Base-by-base conservation (phyloP, 345 rosid genomes). In the Citrus unshiu region DNA sequence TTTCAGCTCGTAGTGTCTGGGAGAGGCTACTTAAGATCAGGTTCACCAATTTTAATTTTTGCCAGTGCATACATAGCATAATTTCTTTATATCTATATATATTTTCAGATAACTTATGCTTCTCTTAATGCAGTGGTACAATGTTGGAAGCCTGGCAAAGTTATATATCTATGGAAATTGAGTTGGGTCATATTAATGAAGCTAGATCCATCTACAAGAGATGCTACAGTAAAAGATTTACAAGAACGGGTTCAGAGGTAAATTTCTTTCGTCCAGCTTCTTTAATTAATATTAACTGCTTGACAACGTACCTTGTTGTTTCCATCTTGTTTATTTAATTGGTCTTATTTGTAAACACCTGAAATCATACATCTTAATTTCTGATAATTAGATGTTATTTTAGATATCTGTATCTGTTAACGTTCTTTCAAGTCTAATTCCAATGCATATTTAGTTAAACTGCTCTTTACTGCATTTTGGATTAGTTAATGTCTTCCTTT, bases 81-180 rank as follows among this genome's bases (percentile, higher is more conserved):
- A 29, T 0, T 29, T 29, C 0, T 32, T 32, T 40, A 40, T 65
- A 57, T 64, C 49, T 37, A 66, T 35, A 37, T 37, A 10, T 49
- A 6, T 56, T 32, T 65, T 30, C 10, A 0, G 34, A 18, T 8
- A 18, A 59, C 43, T 43, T n/a, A 18, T 34, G 49, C 3, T 70
- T 43, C 81, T 10, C 68, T 59, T 81, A 40, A 61, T 81, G 71
- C 90, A 94, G 97, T 79, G 97, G 97, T 75, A 84, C 97, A 70
- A 87, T 91, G 92, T 83, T 91, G 80, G 94, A 91, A 87, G 97
- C 92, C 40, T 96, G 98, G 97, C 85, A 83, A 80, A 91, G 94
- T 79, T 94, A 90, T 77, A 87, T 94, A 66, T 84, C 90, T n/a
- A n/a, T n/a, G n/a, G n/a, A 95, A 87, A 84, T 86, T 81, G 91